phyloP scores from a whole-genome alignment of 768 basidiomycete genomes.

The Russula griseocarnosa region DNA sequence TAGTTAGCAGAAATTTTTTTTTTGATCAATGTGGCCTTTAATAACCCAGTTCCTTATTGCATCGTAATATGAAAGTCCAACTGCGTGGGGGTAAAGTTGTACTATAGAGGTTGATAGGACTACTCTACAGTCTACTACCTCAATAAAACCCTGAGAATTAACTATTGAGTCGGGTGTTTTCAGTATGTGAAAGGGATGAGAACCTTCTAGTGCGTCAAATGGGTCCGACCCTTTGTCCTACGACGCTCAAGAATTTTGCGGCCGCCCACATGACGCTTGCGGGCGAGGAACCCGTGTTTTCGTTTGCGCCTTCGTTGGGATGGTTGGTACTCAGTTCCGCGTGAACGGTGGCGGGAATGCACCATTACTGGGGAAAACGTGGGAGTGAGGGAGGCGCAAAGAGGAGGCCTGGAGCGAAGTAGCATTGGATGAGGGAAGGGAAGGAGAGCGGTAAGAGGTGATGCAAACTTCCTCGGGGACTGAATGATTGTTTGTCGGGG shows the following conservation, averaged over 20 bases:
- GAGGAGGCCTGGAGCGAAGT: constrained; percentile 3
- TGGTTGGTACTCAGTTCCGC: constrained; percentile 95
- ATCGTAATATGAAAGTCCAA: background rate
- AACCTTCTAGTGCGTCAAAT: constrained; percentile 62
- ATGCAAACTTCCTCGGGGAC: background rate
- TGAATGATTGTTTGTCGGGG: background rate
- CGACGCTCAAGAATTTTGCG: constrained; percentile 69
- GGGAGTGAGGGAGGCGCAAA: background rate
- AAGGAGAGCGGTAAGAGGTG: constrained; percentile 9
- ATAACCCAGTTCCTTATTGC: constrained; percentile 5
- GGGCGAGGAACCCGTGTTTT: constrained; percentile 84
- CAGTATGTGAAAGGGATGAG: background rate
- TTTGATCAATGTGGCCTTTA: background rate
- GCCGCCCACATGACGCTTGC: constrained; percentile 65
- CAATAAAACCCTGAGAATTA: background rate
- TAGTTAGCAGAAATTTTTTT: constrained; percentile 5
- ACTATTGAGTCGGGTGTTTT: background rate
- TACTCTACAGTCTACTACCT: background rate
- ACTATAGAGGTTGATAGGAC: background rate
- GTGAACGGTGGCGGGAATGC: constrained; percentile 60
- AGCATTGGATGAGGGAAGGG: constrained; percentile 15
- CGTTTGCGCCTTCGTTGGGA: constrained; percentile 90
- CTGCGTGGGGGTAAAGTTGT: background rate
- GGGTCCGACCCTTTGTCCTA: constrained; percentile 70
- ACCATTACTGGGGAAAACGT: constrained; percentile 31